Base-by-base conservation (phyloP, 148 eudicot species). In the Rhododendron henanense region DNA sequence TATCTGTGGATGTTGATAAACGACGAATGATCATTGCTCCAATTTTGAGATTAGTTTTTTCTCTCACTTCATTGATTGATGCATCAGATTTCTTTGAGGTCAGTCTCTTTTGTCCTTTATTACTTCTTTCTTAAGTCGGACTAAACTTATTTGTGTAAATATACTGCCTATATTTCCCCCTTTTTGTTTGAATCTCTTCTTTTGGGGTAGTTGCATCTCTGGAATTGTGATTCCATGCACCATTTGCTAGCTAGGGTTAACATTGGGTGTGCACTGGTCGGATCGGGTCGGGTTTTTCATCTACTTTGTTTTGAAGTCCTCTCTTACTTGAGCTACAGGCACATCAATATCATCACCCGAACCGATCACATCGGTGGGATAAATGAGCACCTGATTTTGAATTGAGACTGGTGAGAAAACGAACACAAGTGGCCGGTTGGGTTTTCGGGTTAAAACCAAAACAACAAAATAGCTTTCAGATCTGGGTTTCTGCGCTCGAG, bases 71-170 rank as follows among this genome's bases (percentile, higher is more conserved):
- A 82, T 88, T 97, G 92, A 91, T 97, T 15, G 95, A 95, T 87
- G 87, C 95, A 81, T 91, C 96, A 81, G 99, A 97, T 79, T 95
- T 92, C 83, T 92, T 93, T 84, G 98, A 97, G 99, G 99, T 97
- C 85, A 63, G 92, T 59, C 11, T 37, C 76, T 44, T 19, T 71
- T 37, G 35, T 85, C 48, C 41, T 48, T 63, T 79, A 65, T 47
- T 81, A 39, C 84, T 84, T 13, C 84, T 69, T 51, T 67, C 28
- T 51, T 51, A 6, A 8, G 3, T 44, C 18, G 37, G 75, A 69
- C 41, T 28, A 31, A 16, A 3, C 11, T 37, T 76, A 78, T 53
- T 39, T 33, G 48, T 86, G 76, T 33, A 80, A 67, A 35, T 71
- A 1, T 31, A 23, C 61, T n/a, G 33, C 19, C 19, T 47, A 11